phyloP scores from a whole-genome alignment of 2,329 filamentous ascomycete species.

The Eutypa lata region DNA sequence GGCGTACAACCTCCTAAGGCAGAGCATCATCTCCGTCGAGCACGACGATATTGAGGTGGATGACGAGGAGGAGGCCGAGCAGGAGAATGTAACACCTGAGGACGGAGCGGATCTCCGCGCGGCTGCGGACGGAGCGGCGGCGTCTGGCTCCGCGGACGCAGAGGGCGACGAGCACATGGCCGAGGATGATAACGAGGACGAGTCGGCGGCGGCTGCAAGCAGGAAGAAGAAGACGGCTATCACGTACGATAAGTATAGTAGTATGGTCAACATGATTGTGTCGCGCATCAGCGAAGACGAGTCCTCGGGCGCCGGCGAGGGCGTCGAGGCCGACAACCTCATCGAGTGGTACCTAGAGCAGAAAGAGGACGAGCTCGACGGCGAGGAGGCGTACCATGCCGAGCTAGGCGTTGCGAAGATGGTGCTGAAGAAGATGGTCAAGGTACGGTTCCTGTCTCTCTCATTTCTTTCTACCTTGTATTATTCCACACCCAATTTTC shows the following conservation, averaged over 20 bases:
- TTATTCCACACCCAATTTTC: too few relatives aligned
- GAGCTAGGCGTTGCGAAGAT: slow-evolving; percentile 53
- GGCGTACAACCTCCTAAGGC: slow-evolving; percentile 84
- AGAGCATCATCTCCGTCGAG: slow-evolving; percentile 96
- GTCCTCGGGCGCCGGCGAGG: slow-evolving; percentile 65
- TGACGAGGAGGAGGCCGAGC: slow-evolving; percentile 66
- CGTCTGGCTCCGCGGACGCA: slow-evolving; percentile 34
- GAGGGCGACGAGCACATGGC: slow-evolving; percentile 45
- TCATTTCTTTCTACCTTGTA: not conserved
- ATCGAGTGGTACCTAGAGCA: slow-evolving; percentile 90
- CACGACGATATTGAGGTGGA: slow-evolving; percentile 97
- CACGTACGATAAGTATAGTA: slow-evolving; percentile 91
- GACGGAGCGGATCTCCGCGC: slow-evolving; percentile 45
- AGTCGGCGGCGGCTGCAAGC: slow-evolving; percentile 39
- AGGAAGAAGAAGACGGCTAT: slow-evolving; percentile 72
- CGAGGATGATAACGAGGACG: slow-evolving; percentile 45
- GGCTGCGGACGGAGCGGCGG: slow-evolving; percentile 48
- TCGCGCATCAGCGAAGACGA: slow-evolving; percentile 83
- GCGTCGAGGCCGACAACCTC: slow-evolving; percentile 78
- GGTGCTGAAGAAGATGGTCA: slow-evolving; percentile 94
- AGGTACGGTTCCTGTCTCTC: slow-evolving; percentile 56
- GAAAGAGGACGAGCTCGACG: slow-evolving; percentile 77
- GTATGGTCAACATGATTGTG: slow-evolving; percentile 83
- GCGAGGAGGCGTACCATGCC: slow-evolving; percentile 74
- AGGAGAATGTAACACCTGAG: slow-evolving; percentile 49